Evolutionary conservation across 148 eudicot species (phyloP), one percentile per base, ranked within the genome.

Genomic region (Persicaria maculosa): DNA sequence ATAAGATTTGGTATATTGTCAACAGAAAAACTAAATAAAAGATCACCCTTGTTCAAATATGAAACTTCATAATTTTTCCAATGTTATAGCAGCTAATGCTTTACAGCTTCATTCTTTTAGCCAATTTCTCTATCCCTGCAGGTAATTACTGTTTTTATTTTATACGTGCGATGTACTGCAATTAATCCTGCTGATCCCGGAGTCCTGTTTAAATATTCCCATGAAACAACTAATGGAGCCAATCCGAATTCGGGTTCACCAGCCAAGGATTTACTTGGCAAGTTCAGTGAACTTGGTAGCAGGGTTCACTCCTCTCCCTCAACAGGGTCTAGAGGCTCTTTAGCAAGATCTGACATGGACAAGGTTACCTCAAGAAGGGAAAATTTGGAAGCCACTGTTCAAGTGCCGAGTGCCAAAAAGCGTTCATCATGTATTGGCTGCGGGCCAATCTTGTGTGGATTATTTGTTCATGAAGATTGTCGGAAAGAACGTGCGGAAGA

Each of bases 101-200:
- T 31, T 31, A 31, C 2, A 31, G 2, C 54, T 50, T 50, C 16
- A 1, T 50, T 50, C 54, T 10, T 11, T 50, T 50, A 50, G 54
- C 16, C 16, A 50, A 16, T 11, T 50, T 50, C 5, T 50, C 12
- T 12, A 12, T 50, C n/a, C 62, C 48, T 85, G 72, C 84, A 93
- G 98, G 97, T 88, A 58, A 76, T 93, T 45, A 76, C 83, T 72
- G 98, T 91, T 69, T 84, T 91, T 44, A 82, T 88, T 53, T 93
- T 93, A 46, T 93, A 93, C 76, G 89, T 89, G 52, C 85, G 98
- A 82, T 88, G 97, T 84, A 91, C 98, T 17, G 97, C 90, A 74
- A 93, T 93, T 80, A 91, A 93, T 84, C 98, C 98, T 82, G 98
- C 97, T 79, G 97, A 93, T 84, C 97, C 97, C 72, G 97, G 97